Evolutionary conservation across 495 filamentous ascomycete species (phyloP).

Genomic region (Talaromyces wortmannii): DNA sequence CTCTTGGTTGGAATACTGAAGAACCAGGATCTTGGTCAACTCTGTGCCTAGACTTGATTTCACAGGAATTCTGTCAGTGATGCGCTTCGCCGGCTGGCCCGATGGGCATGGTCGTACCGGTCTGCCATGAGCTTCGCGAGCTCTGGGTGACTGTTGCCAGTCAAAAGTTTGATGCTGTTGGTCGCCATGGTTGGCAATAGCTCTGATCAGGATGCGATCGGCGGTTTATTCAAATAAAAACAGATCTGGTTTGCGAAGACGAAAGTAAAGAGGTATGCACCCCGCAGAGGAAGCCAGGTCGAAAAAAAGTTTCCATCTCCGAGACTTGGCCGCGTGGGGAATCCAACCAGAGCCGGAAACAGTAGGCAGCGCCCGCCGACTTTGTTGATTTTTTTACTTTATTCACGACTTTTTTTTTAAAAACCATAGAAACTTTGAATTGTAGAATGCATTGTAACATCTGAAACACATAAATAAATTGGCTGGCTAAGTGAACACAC

Average conservation of each 20-base stretch:
- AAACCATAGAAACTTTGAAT: no score
- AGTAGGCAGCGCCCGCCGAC: no score
- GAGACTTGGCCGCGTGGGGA: background rate
- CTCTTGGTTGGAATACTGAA: slow-evolving; percentile 97
- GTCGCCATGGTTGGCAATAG: slow-evolving; percentile 46
- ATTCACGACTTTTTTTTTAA: no score
- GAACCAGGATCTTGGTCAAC: slow-evolving; percentile 82
- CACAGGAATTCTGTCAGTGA: background rate
- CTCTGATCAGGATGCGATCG: background rate
- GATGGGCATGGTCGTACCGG: slow-evolving; percentile 50
- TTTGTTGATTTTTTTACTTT: no score
- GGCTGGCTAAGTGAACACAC: no score
- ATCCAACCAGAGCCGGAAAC: background rate
- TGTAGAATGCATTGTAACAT: no score
- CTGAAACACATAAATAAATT: no score
- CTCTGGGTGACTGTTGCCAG: slow-evolving; percentile 90
- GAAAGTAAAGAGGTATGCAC: background rate
- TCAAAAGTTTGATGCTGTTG: slow-evolving; percentile 95
- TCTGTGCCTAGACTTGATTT: slow-evolving; percentile 77
- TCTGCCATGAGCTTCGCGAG: slow-evolving; percentile 87
- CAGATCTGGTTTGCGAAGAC: background rate
- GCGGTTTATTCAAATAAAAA: no score
- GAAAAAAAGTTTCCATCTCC: background rate
- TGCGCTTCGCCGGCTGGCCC: background rate
- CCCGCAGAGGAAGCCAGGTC: background rate